These are phyloP conservation scores for Coemansia umbellata DNA, from an alignment of 192 early-diverging fungal species.

Conservation along the genomic window DNA sequence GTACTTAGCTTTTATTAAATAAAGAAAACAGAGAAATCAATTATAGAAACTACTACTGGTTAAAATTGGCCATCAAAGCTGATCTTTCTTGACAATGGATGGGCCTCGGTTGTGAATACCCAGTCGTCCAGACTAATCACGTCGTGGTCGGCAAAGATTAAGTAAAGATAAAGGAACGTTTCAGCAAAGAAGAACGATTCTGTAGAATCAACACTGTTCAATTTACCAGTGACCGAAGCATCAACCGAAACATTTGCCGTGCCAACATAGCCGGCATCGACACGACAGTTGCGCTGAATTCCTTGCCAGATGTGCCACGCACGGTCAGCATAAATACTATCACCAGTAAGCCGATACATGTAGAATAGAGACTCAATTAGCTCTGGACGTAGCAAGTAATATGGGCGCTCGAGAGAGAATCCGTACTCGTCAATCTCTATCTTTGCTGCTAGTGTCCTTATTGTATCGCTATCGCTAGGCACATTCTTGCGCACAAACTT, in stretches of 20 bases:
- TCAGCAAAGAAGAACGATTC: conserved; percentile 88
- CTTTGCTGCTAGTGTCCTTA: neutral
- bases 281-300: conserved; percentile 67
- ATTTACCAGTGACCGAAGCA: conserved; percentile 18
- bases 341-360: conserved; percentile 69
- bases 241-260: conserved; percentile 44
- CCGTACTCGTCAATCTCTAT: conserved; percentile 26
- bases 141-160: conserved; percentile 73
- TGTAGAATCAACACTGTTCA: conserved; percentile 35
- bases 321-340: conserved; percentile 60
- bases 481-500: conserved; percentile 44
- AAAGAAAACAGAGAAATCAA: conserved; percentile 1
- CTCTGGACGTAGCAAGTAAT: conserved; percentile 76
- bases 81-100: conserved; percentile 59
- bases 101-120: conserved; percentile 96
- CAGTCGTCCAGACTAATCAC: conserved; percentile 70
- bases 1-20: no score
- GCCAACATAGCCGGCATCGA: conserved; percentile 61
- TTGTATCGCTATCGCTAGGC: conserved; percentile 23
- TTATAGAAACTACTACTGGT: neutral
- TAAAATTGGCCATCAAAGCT: conserved; percentile 45
- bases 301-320: conserved; percentile 68
- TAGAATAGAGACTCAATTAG: conserved; percentile 69
- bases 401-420: conserved; percentile 28
- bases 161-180: conserved; percentile 88